Evolutionary conservation across 2,329 filamentous ascomycete genomes (phyloP).

Genomic region (Phaeomoniella chlamydospora): DNA sequence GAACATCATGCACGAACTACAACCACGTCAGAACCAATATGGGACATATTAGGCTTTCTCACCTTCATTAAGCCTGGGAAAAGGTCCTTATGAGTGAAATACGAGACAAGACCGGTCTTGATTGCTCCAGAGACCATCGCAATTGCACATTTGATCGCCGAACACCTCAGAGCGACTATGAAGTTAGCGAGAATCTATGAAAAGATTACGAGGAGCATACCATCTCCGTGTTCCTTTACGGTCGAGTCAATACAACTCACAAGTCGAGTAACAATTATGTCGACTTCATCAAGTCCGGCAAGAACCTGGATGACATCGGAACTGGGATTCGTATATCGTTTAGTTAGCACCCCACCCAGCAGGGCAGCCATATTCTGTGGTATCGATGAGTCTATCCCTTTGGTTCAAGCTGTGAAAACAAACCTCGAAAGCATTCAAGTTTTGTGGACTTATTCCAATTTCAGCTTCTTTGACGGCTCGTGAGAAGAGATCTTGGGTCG

Average conservation of each 20-base stretch:
- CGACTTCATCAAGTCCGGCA: slow-evolving; percentile 77
- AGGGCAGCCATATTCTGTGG: slow-evolving; percentile 76
- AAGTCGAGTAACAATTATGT: slow-evolving; percentile 76
- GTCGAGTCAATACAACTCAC: slow-evolving; percentile 65
- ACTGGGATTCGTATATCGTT: slow-evolving; percentile 88
- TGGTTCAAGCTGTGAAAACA: slow-evolving; percentile 15
- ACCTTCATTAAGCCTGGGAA: slow-evolving; percentile 95
- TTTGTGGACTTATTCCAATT: slow-evolving; percentile 43
- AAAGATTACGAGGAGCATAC: background rate
- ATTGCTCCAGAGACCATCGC: slow-evolving; percentile 87
- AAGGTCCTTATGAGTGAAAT: slow-evolving; percentile 85
- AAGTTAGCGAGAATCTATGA: slow-evolving; percentile 12
- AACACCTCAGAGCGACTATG: slow-evolving; percentile 58
- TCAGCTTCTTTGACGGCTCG: slow-evolving; percentile 58
- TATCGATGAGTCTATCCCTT: slow-evolving; percentile 24
- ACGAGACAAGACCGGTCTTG: slow-evolving; percentile 84
- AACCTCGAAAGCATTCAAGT: slow-evolving; percentile 78
- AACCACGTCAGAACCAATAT: slow-evolving; percentile 5
- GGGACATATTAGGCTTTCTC: slow-evolving; percentile 9
- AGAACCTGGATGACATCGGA: slow-evolving; percentile 87
- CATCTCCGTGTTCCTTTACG: slow-evolving; percentile 51
- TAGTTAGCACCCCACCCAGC: slow-evolving; percentile 64
- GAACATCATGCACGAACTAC: slow-evolving; percentile 72
- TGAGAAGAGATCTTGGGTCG: slow-evolving; percentile 65
- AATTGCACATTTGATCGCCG: slow-evolving; percentile 67